Base-by-base conservation (phyloP, 2,329 filamentous ascomycete genomes). In the Peltaster fructicola region DNA sequence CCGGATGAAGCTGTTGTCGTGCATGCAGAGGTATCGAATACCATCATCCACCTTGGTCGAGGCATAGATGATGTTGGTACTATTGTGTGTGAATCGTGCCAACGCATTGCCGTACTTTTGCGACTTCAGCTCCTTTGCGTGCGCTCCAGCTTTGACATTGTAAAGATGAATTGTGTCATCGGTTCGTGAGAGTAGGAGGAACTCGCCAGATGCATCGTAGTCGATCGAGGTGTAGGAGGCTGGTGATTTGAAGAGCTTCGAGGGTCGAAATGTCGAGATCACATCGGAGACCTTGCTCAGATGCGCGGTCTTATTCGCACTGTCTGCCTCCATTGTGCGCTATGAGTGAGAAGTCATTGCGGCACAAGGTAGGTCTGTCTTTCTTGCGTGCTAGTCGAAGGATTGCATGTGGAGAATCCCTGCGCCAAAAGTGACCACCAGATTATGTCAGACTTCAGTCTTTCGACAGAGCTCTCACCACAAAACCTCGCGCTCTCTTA, bases 31-130 rank as follows among this genome's bases (percentile, higher is more conserved):
- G 54, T 77, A 93, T 47, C 72, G 74, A 37, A 77, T 90, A 42
- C 70, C 82, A 57, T 85, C 76, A 45, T 98, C 90, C 40, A 90
- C 72, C 48, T 92, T 93, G 8, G 88, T 98, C 47, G 80, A 91
- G 25, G 88, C 84, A 45, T 95, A 93, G 31, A 98, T 73, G 45
- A 98, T 81, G 47, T 80, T 84, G 12, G 80, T 80, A 36, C 73
- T 73, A 32, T 85, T 78, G 48, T 95, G 88, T 1, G 85, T 92
- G 51, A 95, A 98, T 40, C 80, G 77, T 17, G 88, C 88, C 28
- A 93, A 65, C 48, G 92, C 88, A 10, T 81, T 82, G 31, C 88
- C 88, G 43, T 98, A 98, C 50, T 98, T 98, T 48, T 95, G 91
- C 54, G 79, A 90, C 25, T 90, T 72, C 22, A 93, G 64, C 31